Evolutionary conservation across 78 protist species (phyloP), one percentile per base, ranked within the genome.

Genomic region (Cyanophora paradoxa): DNA sequence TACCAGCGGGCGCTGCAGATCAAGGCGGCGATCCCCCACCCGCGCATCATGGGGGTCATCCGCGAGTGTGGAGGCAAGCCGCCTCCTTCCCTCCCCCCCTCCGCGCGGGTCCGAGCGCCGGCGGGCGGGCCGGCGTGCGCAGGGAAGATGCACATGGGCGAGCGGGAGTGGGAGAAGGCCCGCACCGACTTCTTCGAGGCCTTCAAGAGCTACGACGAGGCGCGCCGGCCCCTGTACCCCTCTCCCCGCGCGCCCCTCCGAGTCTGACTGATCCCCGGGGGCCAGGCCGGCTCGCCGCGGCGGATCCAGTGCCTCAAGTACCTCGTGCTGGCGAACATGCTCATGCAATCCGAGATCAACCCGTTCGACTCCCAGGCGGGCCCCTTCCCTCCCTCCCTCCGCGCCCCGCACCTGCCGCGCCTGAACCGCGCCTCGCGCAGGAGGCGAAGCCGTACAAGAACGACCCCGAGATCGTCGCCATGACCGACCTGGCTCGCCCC

Each of bases 181-280:
- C 3, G 14, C 74, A 68, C 13, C 24, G 31, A 40, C 65, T 28
- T 54, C 26, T 69, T 69, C 20, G 75, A 93, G 39, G 99, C 99
- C 16, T 96, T 96, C 88, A 94, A 94, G 88, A 88, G 78, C 84
- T 96, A 90, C 81, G 97, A 94, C 76, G 93, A 88, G 71, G 90
- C 94, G 19, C 69, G 79, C 56, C 37, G 41, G 19, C 48, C 19
- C 16, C 54, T 46, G n/a, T n/a, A n/a, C n/a, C n/a, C n/a, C n/a
- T n/a, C n/a, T n/a, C n/a, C n/a, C n/a, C n/a, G n/a, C n/a, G n/a
- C n/a, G 11, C 26, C 54, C 16, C 16, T 46, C 11, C 54, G 54
- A 16, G 26, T 17, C 16, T 17, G 16, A 17, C 54, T 17, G 26
- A 46, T 46, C 54, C 11, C 54, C 11, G 11, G 26, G 16, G 26